These are phyloP conservation scores for Neophaeococcomyces mojaviensis DNA, from an alignment of 2,329 filamentous ascomycete genomes.

Conservation along the genomic window DNA sequence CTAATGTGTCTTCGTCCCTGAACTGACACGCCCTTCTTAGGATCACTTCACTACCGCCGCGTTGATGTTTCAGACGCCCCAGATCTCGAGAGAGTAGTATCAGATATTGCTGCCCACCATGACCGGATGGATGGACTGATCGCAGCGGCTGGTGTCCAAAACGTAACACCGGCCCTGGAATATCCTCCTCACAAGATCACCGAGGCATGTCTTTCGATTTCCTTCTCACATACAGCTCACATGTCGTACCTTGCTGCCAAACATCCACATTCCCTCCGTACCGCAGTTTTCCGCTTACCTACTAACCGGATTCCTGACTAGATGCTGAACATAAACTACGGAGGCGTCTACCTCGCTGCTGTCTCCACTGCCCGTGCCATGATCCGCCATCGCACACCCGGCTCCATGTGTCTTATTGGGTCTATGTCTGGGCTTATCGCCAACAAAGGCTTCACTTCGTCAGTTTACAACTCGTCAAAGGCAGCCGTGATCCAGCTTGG, in stretches of 20 bases:
- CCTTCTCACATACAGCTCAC: neutral
- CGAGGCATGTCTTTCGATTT: neutral
- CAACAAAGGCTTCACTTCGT: conserved; percentile 45
- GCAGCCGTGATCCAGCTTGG: conserved; percentile 41
- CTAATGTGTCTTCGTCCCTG: no score
- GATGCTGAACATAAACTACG: conserved; percentile 57
- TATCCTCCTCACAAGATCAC: conserved; percentile 53
- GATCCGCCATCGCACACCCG: conserved; percentile 51
- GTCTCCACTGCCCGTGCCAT: conserved; percentile 58
- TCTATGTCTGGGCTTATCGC: conserved; percentile 56
- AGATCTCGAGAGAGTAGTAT: conserved; percentile 59
- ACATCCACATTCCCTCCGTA: neutral
- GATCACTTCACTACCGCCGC: conserved; percentile 64
- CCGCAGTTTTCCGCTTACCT: neutral
- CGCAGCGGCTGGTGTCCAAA: conserved; percentile 64
- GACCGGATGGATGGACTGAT: conserved; percentile 74
- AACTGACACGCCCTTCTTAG: conserved; percentile 51
- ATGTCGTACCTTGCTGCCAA: no score
- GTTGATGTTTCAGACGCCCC: conserved; percentile 71
- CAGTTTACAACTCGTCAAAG: conserved; percentile 44
- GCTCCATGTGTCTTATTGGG: conserved; percentile 56
- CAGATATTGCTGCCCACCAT: conserved; percentile 60
- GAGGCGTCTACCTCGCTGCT: conserved; percentile 56
- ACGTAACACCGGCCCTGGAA: conserved; percentile 75
- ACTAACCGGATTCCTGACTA: conserved; percentile 49